These are phyloP conservation scores for Carex pumila DNA, from an alignment of 176 grass and related monocot genomes.

Conservation along the genomic window DNA sequence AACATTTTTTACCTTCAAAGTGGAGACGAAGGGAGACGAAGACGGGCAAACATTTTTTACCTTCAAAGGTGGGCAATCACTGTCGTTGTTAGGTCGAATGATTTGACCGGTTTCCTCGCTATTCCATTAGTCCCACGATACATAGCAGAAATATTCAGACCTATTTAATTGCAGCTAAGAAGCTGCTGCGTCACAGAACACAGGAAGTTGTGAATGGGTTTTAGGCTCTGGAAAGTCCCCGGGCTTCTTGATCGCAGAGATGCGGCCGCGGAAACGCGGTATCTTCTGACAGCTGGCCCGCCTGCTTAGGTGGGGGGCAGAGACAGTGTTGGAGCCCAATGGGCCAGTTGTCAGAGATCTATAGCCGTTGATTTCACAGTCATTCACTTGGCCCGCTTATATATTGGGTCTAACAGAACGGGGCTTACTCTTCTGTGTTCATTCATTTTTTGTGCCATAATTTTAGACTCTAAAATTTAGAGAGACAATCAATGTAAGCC, in stretches of 20 bases:
- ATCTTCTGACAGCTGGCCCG: neutral
- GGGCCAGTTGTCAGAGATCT: neutral
- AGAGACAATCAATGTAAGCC: too few species aligned
- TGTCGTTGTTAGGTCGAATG: too few species aligned
- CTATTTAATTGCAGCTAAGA: too few species aligned
- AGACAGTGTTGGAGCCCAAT: neutral
- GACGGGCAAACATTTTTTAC: too few species aligned
- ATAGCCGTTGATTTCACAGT: neutral
- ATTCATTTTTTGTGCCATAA: neutral
- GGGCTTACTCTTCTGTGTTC: neutral
- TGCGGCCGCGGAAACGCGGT: neutral
- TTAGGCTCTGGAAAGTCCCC: neutral
- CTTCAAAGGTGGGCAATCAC: too few species aligned
- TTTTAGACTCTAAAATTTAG: too few species aligned
- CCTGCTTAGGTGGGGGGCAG: neutral
- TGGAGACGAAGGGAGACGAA: too few species aligned
- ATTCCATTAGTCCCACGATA: too few species aligned
- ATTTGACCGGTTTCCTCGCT: too few species aligned
- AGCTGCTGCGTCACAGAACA: rapidly evolving
- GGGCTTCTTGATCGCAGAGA: neutral
- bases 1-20: too few species aligned
- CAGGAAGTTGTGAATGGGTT: neutral
- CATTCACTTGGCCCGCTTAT: neutral
- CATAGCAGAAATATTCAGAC: too few species aligned
- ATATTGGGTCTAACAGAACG: neutral